phyloP scores from a whole-genome alignment of 768 basidiomycete genomes.

The Botryobasidium botryosum region DNA sequence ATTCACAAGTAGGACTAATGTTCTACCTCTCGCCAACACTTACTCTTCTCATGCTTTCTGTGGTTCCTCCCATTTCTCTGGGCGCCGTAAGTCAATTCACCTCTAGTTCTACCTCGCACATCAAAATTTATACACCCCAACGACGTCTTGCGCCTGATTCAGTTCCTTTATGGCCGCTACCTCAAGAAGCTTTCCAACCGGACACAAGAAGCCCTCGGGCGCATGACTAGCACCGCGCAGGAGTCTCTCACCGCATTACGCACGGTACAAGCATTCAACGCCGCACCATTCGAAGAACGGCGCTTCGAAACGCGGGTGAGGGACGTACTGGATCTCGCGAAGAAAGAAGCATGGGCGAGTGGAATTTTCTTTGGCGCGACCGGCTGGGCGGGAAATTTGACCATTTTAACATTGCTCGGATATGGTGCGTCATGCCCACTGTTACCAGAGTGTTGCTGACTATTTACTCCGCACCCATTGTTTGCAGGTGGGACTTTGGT shows the following conservation, averaged over 20 bases:
- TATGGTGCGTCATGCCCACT: constrained; percentile 49
- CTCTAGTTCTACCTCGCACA: not conserved
- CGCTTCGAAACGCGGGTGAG: constrained; percentile 51
- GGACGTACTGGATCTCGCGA: constrained; percentile 53
- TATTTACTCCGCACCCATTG: constrained; percentile 1
- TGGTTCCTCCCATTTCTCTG: constrained; percentile 77
- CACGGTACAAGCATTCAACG: constrained; percentile 87
- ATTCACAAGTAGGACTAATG: constrained; percentile 69
- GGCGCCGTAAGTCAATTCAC: constrained; percentile 43
- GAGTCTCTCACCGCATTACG: constrained; percentile 78
- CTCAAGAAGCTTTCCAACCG: constrained; percentile 77
- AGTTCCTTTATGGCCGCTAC: constrained; percentile 95
- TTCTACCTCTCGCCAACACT: constrained; percentile 79
- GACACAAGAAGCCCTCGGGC: constrained; percentile 89
- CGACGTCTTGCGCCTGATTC: constrained; percentile 2
- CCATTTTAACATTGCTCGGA: constrained; percentile 71
- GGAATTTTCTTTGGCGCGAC: constrained; percentile 88
- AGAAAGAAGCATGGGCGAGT: constrained; percentile 76
- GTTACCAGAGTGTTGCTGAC: constrained; percentile 3
- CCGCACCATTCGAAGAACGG: constrained; percentile 51
- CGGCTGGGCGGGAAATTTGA: constrained; percentile 87
- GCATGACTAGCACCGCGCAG: constrained; percentile 87
- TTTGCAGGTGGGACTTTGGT: constrained; percentile 74
- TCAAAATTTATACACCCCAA: too few relatives aligned
- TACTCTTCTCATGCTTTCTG: constrained; percentile 80